Percentiles rank a stretch among this genome's conserved stretches.
phyloP scores from a whole-genome alignment of 176 grass and related monocot genomes.

The Rhynchospora breviuscula region DNA sequence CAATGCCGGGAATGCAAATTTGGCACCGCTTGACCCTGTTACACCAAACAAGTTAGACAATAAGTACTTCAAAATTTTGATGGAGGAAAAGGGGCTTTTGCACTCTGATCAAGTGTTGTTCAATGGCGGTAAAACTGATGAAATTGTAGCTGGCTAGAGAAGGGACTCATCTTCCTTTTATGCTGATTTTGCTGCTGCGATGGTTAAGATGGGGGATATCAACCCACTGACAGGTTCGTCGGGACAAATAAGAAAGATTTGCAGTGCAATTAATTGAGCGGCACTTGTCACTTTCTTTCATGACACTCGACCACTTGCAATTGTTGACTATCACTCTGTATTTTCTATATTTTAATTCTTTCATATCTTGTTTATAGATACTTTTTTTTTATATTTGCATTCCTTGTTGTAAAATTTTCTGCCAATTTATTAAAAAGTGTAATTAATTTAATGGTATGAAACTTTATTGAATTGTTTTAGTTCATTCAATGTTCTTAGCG shows the following conservation, averaged over 20 bases:
- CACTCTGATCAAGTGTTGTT: conserved; percentile 53
- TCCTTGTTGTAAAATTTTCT: too few species aligned
- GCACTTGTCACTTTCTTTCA: too few species aligned
- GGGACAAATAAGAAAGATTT: conserved; percentile 35
- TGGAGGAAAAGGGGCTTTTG: conserved; percentile 36
- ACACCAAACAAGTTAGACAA: conserved; percentile 36
- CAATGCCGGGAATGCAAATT: not conserved
- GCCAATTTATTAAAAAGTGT: too few species aligned
- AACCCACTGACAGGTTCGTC: not conserved
- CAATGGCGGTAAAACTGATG: conserved; percentile 31
- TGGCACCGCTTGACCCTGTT: conserved; percentile 6
- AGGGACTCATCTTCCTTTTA: conserved; percentile 8
- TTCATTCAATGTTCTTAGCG: too few species aligned
- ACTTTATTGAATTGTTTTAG: too few species aligned
- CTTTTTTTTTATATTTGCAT: too few species aligned
- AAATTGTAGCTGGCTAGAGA: not conserved
- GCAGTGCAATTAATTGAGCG: conserved; percentile 24
- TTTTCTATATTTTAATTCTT: too few species aligned
- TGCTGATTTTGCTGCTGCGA: conserved; percentile 38
- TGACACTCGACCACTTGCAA: too few species aligned
- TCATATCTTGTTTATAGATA: too few species aligned
- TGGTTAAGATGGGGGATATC: conserved; percentile 46
- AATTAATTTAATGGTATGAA: too few species aligned
- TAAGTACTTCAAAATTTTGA: conserved; percentile 46
- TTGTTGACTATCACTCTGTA: too few species aligned